A percentile compares a stretch with the other conserved stretches of the same genome.
Evolutionary conservation across 75 land plant species (phyloP).

Genomic region (Selaginella moellendorffii): DNA sequence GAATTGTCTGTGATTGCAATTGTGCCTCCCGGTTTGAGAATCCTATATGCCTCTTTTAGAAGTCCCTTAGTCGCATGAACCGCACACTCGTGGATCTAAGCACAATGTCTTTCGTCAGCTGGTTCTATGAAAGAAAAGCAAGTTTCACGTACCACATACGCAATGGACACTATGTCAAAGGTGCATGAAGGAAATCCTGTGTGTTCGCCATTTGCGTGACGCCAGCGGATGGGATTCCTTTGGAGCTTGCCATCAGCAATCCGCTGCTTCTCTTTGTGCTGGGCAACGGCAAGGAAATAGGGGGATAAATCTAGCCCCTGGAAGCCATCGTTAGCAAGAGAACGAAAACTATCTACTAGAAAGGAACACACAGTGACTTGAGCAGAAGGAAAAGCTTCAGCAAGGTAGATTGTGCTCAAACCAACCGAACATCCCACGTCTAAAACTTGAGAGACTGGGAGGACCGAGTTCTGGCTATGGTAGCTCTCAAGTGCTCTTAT

Average conservation of each 20-base stretch:
- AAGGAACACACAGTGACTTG: conserved; percentile 58
- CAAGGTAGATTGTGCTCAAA: conserved; percentile 57
- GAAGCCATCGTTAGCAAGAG: background rate
- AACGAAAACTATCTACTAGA: too few species aligned
- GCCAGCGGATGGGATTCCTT: conserved; percentile 43
- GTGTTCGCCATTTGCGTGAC: conserved; percentile 80
- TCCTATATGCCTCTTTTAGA: conserved; percentile 57
- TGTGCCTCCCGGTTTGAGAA: conserved; percentile 76
- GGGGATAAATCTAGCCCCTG: conserved; percentile 94
- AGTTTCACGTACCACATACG: conserved; percentile 63
- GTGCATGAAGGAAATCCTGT: conserved; percentile 62
- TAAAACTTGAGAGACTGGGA: conserved; percentile 34
- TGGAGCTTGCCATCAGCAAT: conserved; percentile 16
- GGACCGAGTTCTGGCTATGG: conserved; percentile 42
- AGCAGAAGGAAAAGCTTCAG: conserved; percentile 57
- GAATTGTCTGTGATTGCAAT: conserved; percentile 67
- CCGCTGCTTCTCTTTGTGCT: conserved; percentile 49
- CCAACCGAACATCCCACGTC: conserved; percentile 89
- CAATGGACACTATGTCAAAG: conserved; percentile 61
- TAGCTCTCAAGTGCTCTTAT: conserved; percentile 45
- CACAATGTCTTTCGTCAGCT: too few species aligned
- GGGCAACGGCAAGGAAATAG: conserved; percentile 83
- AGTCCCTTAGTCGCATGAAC: conserved; percentile 39
- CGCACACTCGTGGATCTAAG: conserved; percentile 90
- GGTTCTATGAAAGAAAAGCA: too few species aligned